A percentile compares a stretch with the other conserved stretches of the same genome.
Evolutionary conservation across 352 stramenopile genomes (phyloP).

Genomic region (Aphanomyces invadans): DNA sequence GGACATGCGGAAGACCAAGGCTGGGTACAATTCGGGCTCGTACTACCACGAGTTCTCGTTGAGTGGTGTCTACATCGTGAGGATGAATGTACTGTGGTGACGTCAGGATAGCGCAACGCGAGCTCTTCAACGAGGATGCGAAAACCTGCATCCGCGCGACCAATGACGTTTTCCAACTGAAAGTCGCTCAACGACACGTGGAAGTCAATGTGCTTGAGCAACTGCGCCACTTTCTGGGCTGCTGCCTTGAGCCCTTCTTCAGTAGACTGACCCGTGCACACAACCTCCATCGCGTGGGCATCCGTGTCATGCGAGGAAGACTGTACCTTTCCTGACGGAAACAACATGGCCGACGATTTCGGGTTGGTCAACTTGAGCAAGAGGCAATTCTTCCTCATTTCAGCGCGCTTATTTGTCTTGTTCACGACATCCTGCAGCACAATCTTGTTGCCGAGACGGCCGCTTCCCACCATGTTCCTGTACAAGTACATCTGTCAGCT

Average conservation of each 20-base stretch:
- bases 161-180: conserved; percentile 82
- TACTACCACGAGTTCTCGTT: conserved; percentile 80
- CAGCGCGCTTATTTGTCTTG: conserved; percentile 65
- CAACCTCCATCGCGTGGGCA: conserved; percentile 33
- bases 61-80: too few relatives aligned
- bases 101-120: conserved; percentile 61
- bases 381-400: conserved; percentile 84
- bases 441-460: conserved; percentile 22
- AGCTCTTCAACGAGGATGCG: conserved; percentile 76
- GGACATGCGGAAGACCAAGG: conserved; percentile 97
- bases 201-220: conserved; percentile 83
- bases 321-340: conserved; percentile 57
- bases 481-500: background rate
- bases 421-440: conserved; percentile 29
- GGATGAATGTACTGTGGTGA: conserved; percentile 65
- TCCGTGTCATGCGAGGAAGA: too few relatives aligned
- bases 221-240: conserved; percentile 69
- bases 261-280: conserved; percentile 62
- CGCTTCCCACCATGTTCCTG: conserved; percentile 24
- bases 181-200: conserved; percentile 83
- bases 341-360: conserved; percentile 75
- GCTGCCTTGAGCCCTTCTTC: conserved; percentile 70
- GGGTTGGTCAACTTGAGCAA: conserved; percentile 69
- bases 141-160: conserved; percentile 58
- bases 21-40: conserved; percentile 98